Percentiles rank a stretch among this genome's conserved stretches.
These are phyloP conservation scores for Teunomyces atbi DNA, from an alignment of 805 yeast genomes.

Conservation along the genomic window DNA sequence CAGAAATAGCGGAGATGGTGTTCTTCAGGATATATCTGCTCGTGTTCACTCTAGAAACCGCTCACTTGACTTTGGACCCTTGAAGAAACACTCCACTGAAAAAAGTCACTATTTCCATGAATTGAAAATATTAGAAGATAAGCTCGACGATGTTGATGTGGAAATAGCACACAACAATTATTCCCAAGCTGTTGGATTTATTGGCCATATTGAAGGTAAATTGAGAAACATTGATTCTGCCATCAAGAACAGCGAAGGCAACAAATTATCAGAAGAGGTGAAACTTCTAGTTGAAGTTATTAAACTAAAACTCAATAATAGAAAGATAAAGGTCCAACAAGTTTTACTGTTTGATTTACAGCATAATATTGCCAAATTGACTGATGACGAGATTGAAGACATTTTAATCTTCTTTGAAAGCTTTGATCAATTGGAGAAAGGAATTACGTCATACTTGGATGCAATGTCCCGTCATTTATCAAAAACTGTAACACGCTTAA, in stretches of 20 bases:
- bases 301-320: constrained; percentile 36
- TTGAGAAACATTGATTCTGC: constrained; percentile 28
- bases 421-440: constrained; percentile 36
- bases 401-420: constrained; percentile 37
- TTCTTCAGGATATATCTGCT: constrained; percentile 57
- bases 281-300: constrained; percentile 39
- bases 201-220: constrained; percentile 36
- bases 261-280: constrained; percentile 21
- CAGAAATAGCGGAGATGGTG: constrained; percentile 37
- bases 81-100: constrained; percentile 14
- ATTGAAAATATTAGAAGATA: constrained; percentile 55
- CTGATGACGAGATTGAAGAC: constrained; percentile 27
- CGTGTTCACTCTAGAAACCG: constrained; percentile 61
- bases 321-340: constrained; percentile 37
- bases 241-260: constrained; percentile 13
- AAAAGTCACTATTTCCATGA: constrained; percentile 41
- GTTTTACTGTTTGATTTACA: constrained; percentile 38
- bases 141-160: constrained; percentile 68
- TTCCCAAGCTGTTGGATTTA: constrained; percentile 42
- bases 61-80: constrained; percentile 42
- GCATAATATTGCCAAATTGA: constrained; percentile 30
- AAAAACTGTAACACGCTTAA: constrained; percentile 31
- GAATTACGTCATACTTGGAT: constrained; percentile 31
- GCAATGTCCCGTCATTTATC: constrained; percentile 34
- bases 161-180: constrained; percentile 60